Evolutionary conservation across 2,329 filamentous ascomycete genomes (phyloP).

Genomic region (Fusarium verrucosum): DNA sequence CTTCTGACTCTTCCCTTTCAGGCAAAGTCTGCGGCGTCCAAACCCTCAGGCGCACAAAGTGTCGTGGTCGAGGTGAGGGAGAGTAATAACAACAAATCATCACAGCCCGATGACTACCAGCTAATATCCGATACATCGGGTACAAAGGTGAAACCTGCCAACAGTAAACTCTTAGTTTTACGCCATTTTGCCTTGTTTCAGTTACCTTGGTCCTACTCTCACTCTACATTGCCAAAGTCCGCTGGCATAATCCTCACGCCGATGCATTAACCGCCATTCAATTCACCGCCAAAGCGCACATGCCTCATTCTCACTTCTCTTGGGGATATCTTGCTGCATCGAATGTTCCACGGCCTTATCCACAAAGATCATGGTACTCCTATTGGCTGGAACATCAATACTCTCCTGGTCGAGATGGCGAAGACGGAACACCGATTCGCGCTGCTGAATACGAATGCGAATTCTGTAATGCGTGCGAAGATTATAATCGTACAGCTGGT

Average conservation of each 20-base stretch:
- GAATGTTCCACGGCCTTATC: neutral
- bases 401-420: too few species aligned
- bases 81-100: neutral
- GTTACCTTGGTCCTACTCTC: neutral
- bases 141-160: neutral
- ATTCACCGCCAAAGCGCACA: conserved; percentile 13
- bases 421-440: too few species aligned
- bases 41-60: neutral
- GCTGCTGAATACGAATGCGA: too few species aligned
- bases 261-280: neutral
- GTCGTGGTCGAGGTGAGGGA: neutral
- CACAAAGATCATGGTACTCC: neutral
- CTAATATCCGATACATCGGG: neutral
- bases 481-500: too few species aligned
- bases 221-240: neutral
- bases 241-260: neutral
- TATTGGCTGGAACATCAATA: too few species aligned
- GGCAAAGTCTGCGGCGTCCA: neutral
- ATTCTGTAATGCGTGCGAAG: too few species aligned
- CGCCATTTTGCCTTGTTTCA: neutral
- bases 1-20: neutral
- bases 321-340: neutral
- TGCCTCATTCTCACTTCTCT: conserved; percentile 5
- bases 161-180: neutral
- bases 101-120: neutral